Conservation (phyloP, 2,329 filamentous ascomycete genomes). For the Nemania bipapillata region DNA sequence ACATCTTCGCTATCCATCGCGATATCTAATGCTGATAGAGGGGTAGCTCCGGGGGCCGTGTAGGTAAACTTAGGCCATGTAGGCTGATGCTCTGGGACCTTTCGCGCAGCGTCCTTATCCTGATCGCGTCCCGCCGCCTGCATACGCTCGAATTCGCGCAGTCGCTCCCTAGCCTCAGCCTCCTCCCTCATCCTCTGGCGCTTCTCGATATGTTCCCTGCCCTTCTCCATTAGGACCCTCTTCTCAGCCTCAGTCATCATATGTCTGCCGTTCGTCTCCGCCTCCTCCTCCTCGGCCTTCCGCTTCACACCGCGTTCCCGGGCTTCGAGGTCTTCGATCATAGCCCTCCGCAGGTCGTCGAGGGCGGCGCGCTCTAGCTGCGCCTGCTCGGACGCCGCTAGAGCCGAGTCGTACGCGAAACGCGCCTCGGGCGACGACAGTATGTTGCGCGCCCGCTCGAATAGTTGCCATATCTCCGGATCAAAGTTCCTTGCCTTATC, state of each 20-base stretch:
- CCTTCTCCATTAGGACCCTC: slow-evolving; percentile 51
- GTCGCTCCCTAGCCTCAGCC: slow-evolving; percentile 55
- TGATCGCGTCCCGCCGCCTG: background rate
- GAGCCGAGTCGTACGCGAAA: slow-evolving; percentile 79
- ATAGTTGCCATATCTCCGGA: slow-evolving; percentile 82
- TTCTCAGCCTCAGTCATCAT: slow-evolving; percentile 39
- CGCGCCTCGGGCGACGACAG: slow-evolving; percentile 77
- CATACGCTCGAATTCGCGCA: slow-evolving; percentile 52
- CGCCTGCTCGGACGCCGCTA: slow-evolving; percentile 76
- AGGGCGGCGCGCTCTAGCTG: slow-evolving; percentile 77
- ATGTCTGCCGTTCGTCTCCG: slow-evolving; percentile 11
- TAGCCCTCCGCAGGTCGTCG: slow-evolving; percentile 75
- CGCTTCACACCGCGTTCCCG: slow-evolving; percentile 75
- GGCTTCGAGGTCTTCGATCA: slow-evolving; percentile 87
- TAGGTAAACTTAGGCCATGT: background rate
- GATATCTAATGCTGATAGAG: slow-evolving; percentile 6
- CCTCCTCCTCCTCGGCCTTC: slow-evolving; percentile 58
- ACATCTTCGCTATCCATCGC: slow-evolving; percentile 55
- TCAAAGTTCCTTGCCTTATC: slow-evolving; percentile 86
- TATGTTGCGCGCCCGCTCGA: slow-evolving; percentile 87
- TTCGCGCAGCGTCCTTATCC: slow-evolving; percentile 20
- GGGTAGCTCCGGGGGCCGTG: too few relatives aligned
- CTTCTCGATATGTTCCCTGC: slow-evolving; percentile 55
- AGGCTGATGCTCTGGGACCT: background rate
- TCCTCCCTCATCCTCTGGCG: slow-evolving; percentile 56